Conservation (phyloP, 306 rosid genomes). For the Prunus fruticosa region DNA sequence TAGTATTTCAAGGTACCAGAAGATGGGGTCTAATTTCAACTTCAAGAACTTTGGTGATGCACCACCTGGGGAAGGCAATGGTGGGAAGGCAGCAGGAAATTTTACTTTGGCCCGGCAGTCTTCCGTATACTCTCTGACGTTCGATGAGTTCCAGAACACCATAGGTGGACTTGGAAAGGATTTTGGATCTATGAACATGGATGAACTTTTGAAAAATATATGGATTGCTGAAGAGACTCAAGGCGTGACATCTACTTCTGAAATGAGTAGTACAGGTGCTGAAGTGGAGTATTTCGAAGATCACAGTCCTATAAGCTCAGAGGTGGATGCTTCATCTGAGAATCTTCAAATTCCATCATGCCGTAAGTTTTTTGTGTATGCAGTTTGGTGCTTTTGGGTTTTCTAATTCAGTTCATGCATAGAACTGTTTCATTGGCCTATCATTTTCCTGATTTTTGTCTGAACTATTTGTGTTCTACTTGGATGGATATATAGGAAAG, state of each 20-base stretch:
- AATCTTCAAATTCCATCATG: too few species aligned
- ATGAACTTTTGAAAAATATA: constrained; percentile 83
- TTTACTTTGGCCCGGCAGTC: constrained; percentile 52
- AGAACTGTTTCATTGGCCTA: not conserved
- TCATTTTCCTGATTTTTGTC: constrained; percentile 6
- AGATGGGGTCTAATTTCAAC: constrained; percentile 66
- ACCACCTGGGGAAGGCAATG: constrained; percentile 36
- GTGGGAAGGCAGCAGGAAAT: constrained; percentile 43
- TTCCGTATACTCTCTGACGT: constrained; percentile 77
- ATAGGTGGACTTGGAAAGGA: constrained; percentile 80
- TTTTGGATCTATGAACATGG: constrained; percentile 98
- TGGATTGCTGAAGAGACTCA: constrained; percentile 93
- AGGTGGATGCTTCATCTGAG: too few species aligned
- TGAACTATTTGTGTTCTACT: constrained; percentile 26
- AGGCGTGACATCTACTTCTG: constrained; percentile 35
- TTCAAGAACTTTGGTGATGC: constrained; percentile 56
- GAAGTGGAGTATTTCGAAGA: too few species aligned
- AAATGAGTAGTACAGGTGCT: too few species aligned
- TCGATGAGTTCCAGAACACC: constrained; percentile 87
- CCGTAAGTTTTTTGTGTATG: too few species aligned
- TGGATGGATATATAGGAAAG: constrained; percentile 35
- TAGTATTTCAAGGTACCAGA: constrained; percentile 28
- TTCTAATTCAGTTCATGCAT: not conserved
- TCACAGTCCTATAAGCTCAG: too few species aligned
- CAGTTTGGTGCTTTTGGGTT: not conserved